These are phyloP conservation scores for Leccinum angustisporum DNA, from an alignment of 1,284 basidiomycete species.

Conservation along the genomic window DNA sequence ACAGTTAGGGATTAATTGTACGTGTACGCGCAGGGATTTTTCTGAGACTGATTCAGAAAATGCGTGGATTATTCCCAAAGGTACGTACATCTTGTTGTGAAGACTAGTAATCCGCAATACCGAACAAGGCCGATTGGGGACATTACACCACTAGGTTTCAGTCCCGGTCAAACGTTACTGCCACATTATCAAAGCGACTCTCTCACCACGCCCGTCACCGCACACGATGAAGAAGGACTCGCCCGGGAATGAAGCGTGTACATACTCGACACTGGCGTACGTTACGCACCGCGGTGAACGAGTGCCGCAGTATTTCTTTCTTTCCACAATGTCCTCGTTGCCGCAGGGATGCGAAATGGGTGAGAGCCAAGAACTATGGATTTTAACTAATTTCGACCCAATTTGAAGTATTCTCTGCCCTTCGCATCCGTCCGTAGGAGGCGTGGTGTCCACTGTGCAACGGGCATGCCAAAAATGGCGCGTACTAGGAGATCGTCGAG, in stretches of 20 bases:
- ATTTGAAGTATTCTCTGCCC: not conserved
- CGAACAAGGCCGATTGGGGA: not conserved
- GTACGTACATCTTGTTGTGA: not conserved
- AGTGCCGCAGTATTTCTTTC: not conserved
- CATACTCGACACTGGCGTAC: not conserved
- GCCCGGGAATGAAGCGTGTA: constrained; percentile 15
- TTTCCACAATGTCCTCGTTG: not conserved
- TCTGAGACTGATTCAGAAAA: not conserved
- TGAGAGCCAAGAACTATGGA: not conserved
- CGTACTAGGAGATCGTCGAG: constrained; percentile 7
- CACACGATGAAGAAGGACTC: constrained; percentile 2
- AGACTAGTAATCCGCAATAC: not conserved
- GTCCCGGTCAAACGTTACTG: not conserved
- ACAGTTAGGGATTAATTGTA: not conserved
- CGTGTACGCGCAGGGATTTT: not conserved
- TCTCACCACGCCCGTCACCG: not conserved
- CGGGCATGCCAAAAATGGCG: constrained; percentile 1
- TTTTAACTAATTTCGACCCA: constrained; percentile 2
- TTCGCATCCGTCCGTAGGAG: not conserved
- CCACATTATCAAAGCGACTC: not conserved
- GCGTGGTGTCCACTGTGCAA: not conserved
- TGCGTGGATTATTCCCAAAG: not conserved
- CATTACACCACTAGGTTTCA: constrained; percentile 2
- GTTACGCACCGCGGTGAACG: not conserved
- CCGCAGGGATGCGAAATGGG: not conserved